Conservation (phyloP, 78 protist species). For the Acrasis kona region DNA sequence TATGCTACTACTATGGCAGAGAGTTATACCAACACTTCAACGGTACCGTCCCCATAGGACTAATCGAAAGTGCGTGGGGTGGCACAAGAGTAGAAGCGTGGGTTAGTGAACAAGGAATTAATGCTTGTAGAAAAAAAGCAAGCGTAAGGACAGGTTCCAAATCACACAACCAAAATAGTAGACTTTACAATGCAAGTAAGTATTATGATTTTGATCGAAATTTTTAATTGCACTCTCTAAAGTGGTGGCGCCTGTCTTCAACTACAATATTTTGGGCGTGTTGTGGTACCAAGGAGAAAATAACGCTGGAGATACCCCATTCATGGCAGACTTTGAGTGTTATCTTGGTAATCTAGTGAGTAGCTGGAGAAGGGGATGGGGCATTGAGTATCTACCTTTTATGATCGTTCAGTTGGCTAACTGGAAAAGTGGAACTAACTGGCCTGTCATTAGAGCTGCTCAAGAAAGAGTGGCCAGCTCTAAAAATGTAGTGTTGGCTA, state of each 20-base stretch:
- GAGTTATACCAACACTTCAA: background rate
- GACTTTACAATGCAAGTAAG: too few relatives aligned
- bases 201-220: too few relatives aligned
- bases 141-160: background rate
- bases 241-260: background rate
- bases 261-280: background rate
- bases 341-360: too few relatives aligned
- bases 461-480: too few relatives aligned
- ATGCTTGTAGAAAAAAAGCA: background rate
- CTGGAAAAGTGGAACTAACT: too few relatives aligned
- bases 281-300: constrained; percentile 21
- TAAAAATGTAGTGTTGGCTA: too few relatives aligned
- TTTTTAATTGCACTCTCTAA: constrained; percentile 2
- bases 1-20: constrained; percentile 2
- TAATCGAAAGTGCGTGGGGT: background rate
- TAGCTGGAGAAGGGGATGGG: too few relatives aligned
- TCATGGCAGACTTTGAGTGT: too few relatives aligned
- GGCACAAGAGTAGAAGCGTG: constrained; percentile 20
- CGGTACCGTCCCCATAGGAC: background rate
- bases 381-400: too few relatives aligned
- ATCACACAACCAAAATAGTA: background rate
- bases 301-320: constrained; percentile 15
- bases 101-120: background rate
- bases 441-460: too few relatives aligned
- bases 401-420: too few relatives aligned